Conservation (phyloP, 805 yeast species). For the Pichia nanzhaoensis region DNA sequence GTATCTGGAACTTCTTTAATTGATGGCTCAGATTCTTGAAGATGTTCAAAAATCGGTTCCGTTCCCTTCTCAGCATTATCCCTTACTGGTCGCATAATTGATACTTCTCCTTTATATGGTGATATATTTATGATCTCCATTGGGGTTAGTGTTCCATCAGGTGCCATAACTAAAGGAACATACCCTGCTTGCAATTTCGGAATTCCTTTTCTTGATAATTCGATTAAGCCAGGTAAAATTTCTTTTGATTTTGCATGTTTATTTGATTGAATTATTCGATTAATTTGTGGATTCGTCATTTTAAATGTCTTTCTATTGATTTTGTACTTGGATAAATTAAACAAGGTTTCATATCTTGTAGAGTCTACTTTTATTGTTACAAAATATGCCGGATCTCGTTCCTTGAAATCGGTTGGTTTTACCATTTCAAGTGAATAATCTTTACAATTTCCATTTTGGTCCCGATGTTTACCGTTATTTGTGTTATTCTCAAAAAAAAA, state of each 20-base stretch:
- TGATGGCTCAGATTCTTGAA: neutral
- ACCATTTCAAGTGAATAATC: too few species aligned
- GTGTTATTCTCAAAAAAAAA: too few species aligned
- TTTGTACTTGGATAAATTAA: neutral
- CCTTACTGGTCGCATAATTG: constrained; percentile 9
- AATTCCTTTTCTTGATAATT: neutral
- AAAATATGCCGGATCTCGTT: too few species aligned
- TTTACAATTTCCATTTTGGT: too few species aligned
- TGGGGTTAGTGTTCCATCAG: constrained; percentile 25
- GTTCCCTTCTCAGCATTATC: neutral
- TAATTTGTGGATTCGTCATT: too few species aligned
- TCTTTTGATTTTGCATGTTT: neutral
- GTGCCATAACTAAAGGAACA: constrained; percentile 28
- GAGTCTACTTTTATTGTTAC: too few species aligned
- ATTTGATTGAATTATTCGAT: neutral
- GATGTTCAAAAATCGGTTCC: neutral
- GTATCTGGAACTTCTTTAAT: neutral
- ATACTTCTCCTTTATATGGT: neutral
- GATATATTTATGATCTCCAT: constrained; percentile 19
- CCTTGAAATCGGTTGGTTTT: too few species aligned
- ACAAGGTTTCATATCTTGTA: too few species aligned
- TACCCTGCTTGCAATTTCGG: constrained; percentile 23
- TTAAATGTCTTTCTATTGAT: neutral
- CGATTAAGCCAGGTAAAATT: neutral
- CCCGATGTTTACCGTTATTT: too few species aligned